Evolutionary conservation across 805 yeast species (phyloP).

Genomic region (Myxozyma udenii): DNA sequence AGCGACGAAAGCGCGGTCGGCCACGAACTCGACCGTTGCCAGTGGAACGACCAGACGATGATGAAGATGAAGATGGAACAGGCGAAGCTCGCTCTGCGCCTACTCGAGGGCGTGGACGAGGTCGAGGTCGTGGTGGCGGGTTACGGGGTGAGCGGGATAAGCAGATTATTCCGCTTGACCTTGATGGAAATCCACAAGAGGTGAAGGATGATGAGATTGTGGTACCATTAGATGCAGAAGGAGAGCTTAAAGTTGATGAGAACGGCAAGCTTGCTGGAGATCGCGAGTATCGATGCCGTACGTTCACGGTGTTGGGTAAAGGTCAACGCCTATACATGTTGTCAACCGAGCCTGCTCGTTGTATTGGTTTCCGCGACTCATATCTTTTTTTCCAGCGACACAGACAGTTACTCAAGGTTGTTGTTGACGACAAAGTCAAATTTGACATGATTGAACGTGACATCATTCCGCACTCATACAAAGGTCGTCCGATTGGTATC

Average conservation of each 20-base stretch:
- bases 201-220: constrained; percentile 74
- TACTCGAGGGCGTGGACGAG: constrained; percentile 18
- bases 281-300: constrained; percentile 61
- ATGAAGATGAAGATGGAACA: constrained; percentile 6
- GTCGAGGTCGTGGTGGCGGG: constrained; percentile 34
- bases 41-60: background rate
- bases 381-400: constrained; percentile 87
- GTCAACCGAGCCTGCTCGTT: constrained; percentile 93
- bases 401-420: constrained; percentile 66
- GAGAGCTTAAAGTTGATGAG: constrained; percentile 67
- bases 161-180: constrained; percentile 48
- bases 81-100: constrained; percentile 23
- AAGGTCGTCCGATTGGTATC: constrained; percentile 82
- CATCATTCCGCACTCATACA: constrained; percentile 82
- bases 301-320: constrained; percentile 47
- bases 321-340: constrained; percentile 82
- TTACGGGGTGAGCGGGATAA: background rate
- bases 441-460: constrained; percentile 76
- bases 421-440: constrained; percentile 73
- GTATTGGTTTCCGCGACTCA: constrained; percentile 91
- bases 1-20: constrained; percentile 10
- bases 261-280: constrained; percentile 69
- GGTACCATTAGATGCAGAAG: constrained; percentile 72
- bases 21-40: background rate
- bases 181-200: constrained; percentile 62